phyloP scores from a whole-genome alignment of 371 early-diverging fungal species.

The Lichtheimia hyalospora region DNA sequence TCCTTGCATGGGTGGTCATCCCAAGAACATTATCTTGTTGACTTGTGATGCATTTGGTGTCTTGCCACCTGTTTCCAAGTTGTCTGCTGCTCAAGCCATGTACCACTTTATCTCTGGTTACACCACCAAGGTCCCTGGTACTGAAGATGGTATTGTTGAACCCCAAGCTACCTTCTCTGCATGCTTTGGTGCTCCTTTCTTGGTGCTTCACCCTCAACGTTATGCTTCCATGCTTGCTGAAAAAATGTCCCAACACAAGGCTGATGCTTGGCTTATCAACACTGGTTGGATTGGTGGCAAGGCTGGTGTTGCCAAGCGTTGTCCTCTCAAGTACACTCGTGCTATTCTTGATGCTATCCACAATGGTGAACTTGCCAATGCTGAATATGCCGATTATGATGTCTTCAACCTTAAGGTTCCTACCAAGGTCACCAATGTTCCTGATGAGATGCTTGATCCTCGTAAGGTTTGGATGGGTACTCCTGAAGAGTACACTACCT shows the following conservation, averaged over 20 bases:
- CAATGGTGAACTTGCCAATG: conserved; percentile 83
- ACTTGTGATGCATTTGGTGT: conserved; percentile 98
- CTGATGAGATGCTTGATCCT: conserved; percentile 87
- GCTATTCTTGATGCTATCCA: conserved; percentile 97
- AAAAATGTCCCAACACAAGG: conserved; percentile 85
- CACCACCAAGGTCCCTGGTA: conserved; percentile 92
- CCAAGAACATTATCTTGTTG: conserved; percentile 91
- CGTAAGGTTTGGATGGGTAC: conserved; percentile 82
- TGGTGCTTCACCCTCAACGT: conserved; percentile 93
- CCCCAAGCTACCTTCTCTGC: conserved; percentile 92
- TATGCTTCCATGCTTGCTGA: conserved; percentile 95
- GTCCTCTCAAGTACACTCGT: conserved; percentile 91
- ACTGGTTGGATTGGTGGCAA: conserved; percentile 96
- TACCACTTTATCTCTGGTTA: conserved; percentile 95
- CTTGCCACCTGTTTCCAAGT: conserved; percentile 90
- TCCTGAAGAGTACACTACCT: conserved; percentile 59
- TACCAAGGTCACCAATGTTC: conserved; percentile 73
- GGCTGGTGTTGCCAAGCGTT: conserved; percentile 86
- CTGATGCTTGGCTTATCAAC: conserved; percentile 94
- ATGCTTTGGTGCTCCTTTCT: conserved; percentile 95
- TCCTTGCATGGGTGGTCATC: conserved; percentile 90
- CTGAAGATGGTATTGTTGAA: conserved; percentile 93
- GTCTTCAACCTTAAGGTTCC: conserved; percentile 90
- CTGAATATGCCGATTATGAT: conserved; percentile 78
- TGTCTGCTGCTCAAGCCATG: conserved; percentile 89